Evolutionary conservation across 2,329 filamentous ascomycete species (phyloP), one percentile per base, ranked within the genome.

Genomic region (Talaromyces sp.): DNA sequence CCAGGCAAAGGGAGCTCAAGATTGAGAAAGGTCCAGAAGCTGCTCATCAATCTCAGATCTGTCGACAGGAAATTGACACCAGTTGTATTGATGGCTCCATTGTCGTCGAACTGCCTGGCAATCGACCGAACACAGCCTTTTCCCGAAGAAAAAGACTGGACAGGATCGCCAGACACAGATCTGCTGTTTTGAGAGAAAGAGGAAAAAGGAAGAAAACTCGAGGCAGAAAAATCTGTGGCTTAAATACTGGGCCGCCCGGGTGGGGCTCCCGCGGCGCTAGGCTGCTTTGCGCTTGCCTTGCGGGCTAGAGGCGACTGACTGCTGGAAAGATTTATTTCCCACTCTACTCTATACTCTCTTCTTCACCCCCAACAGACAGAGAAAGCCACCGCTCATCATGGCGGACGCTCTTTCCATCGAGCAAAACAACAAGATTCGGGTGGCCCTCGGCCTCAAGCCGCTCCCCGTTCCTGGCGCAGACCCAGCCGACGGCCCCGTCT

Each of bases 51-150:
- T 96, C 88, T 96, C 77, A 91, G 88, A 95, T 88, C 90, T 95
- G 92, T 96, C 91, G 90, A 92, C 91, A 87, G 89, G 90, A 93
- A 78, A 91, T 89, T 87, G 84, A 90, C 88, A 92, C 86, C 90
- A 92, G 87, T 77, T 71, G 68, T 78, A 72, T 74, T 77, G 85
- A 87, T 91, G 89, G 87, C 88, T 92, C 90, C 90, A 88, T 91
- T 75, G 80, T 84, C 86, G 91, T 91, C 90, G 90, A 93, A 86
- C 87, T 93, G 90, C 86, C 83, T 85, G 90, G 84, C 79, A 84
- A 83, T 93, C 90, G 78, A 93, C 91, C 87, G 15, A 84, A 84
- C 80, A 81, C 81, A 80, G 72, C 67, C 67, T 66, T 71, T 74
- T 70, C 82, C 67, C 71, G 68, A 72, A 66, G 39, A 63, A 55